A percentile compares a stretch with the other conserved stretches of the same genome.
Conservation (phyloP, 306 rosid species). For the Alnus rubra region DNA sequence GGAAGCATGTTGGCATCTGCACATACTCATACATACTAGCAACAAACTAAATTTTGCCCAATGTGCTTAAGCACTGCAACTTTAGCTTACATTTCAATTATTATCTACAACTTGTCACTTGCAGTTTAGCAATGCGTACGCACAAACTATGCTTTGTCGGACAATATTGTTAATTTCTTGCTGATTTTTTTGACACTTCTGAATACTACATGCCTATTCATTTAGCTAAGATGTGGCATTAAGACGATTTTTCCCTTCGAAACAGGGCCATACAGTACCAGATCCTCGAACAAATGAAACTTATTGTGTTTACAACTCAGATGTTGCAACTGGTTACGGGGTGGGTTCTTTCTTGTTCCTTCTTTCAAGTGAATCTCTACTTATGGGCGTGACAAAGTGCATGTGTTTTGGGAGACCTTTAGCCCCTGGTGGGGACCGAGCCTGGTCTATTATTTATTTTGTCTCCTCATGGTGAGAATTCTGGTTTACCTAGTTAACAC, state of each 20-base stretch:
- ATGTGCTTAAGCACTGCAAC: background rate
- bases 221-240: background rate
- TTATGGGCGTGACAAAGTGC: slow-evolving; percentile 87
- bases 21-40: background rate
- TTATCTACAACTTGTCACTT: background rate
- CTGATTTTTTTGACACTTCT: background rate
- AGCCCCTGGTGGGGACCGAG: slow-evolving; percentile 77
- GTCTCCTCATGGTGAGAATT: slow-evolving; percentile 73
- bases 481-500: background rate
- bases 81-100: background rate
- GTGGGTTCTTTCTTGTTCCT: slow-evolving; percentile 86
- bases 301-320: slow-evolving; percentile 82
- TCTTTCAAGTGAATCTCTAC: slow-evolving; percentile 75
- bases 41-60: background rate
- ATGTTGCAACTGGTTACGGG: slow-evolving; percentile 93
- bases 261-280: slow-evolving; percentile 57
- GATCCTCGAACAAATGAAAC: slow-evolving; percentile 52
- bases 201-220: background rate
- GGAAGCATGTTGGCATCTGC: background rate
- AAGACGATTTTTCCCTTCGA: background rate
- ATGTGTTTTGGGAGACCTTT: slow-evolving; percentile 94
- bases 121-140: background rate
- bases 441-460: slow-evolving; percentile 91
- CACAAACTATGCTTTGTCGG: background rate
- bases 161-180: background rate